These are phyloP conservation scores for Neopestalotiopsis rosae DNA, from an alignment of 2,329 filamentous ascomycete species.

Conservation along the genomic window DNA sequence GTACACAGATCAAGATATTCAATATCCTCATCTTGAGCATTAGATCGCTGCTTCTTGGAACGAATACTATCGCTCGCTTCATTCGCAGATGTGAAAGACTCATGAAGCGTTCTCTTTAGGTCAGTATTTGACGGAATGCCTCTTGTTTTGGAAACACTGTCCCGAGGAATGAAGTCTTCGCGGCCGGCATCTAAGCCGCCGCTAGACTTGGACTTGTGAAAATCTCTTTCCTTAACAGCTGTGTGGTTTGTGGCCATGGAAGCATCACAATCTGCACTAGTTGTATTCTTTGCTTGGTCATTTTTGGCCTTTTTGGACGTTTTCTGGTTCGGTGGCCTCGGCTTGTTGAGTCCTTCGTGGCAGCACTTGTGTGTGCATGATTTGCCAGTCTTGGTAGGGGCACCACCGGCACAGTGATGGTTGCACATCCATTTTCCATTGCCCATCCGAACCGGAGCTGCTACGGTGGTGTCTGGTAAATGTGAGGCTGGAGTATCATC, in stretches of 20 bases:
- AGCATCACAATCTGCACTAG: not conserved
- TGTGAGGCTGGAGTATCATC: conserved; percentile 23
- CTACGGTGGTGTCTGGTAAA: not conserved
- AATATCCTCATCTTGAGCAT: conserved; percentile 13
- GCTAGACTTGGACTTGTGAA: not conserved
- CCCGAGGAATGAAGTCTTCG: not conserved
- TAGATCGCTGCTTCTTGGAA: not conserved
- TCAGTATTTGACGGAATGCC: not conserved
- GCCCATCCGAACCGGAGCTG: conserved; percentile 55
- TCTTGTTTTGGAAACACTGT: not conserved
- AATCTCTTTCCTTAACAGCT: too few relatives aligned
- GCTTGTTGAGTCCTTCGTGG: conserved; percentile 71
- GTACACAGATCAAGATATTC: conserved; percentile 33
- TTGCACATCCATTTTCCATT: conserved; percentile 80
- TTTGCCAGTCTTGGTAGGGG: conserved; percentile 42
- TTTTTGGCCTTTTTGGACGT: conserved; percentile 33
- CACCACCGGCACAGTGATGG: conserved; percentile 62
- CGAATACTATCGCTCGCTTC: not conserved
- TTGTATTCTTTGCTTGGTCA: conserved; percentile 19
- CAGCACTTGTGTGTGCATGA: conserved; percentile 76
- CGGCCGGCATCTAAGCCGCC: not conserved
- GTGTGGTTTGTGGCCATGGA: not conserved
- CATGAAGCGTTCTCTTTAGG: not conserved
- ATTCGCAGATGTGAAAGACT: not conserved
- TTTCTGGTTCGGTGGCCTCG: conserved; percentile 47